Evolutionary conservation across 2,329 filamentous ascomycete genomes (phyloP), one percentile per base, ranked within the genome.

Genomic region (Cercospora sojina): DNA sequence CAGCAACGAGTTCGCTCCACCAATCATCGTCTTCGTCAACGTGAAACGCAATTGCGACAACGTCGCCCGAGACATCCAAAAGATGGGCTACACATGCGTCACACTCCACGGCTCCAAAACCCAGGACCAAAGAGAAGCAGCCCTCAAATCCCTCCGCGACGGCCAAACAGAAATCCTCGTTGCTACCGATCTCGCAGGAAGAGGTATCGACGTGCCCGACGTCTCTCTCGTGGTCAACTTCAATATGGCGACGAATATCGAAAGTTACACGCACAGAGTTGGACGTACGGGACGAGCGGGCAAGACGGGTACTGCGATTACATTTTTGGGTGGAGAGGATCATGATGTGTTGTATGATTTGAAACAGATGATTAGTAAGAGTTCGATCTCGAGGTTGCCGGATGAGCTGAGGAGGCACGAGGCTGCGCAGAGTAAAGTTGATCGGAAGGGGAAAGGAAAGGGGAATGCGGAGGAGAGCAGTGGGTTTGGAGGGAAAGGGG

Each of bases 21-120:
- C 95, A 16, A 96, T 99, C 79, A 99, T 99, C 74, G 93, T 99
- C 70, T 99, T 99, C 78, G 95, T 99, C 86, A 99, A 99, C 80
- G 97, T 98, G 88, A 98, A 98, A 82, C 91, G 93, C 74, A 98
- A 98, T 82, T 98, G 94, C 82, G 95, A 99, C 78, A 91, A 92
- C 66, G 90, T 99, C 57, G 94, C 94, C 3, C 87, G 92, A 68
- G 94, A 98, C 76, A 95, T 99, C 83, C 95, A 96, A 77, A 87
- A 91, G 61, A 95, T 95, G 88, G 95, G 95, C 73, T 95, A 93
- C 84, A 91, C 88, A 20, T 88, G 90, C 7, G 93, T 96, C 74
- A 97, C 94, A 0, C 83, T 99, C 32, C 95, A 99, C 81, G 94
- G 95, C 69, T 92, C 89, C 82, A 99, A 99, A 80, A 97, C 94